phyloP scores from a whole-genome alignment of 148 eudicot species.

The Camellia granthamiana region DNA sequence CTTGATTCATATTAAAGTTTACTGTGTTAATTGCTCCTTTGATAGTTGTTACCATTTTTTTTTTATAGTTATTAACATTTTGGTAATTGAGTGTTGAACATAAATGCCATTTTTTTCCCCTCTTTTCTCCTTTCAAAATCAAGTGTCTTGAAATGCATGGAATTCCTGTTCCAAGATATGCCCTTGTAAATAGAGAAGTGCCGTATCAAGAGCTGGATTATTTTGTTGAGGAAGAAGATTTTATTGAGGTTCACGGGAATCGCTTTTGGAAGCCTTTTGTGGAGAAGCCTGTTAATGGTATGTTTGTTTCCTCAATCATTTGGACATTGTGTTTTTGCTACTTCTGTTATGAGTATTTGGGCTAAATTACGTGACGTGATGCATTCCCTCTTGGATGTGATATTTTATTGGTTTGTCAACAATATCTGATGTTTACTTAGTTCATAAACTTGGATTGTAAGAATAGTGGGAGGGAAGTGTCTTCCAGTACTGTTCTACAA shows the following conservation, averaged over 20 bases:
- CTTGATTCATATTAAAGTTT: not conserved
- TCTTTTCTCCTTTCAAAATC: slow-evolving; percentile 1
- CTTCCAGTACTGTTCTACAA: not conserved
- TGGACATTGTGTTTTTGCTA: not conserved
- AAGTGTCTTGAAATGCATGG: slow-evolving; percentile 83
- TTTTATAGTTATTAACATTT: not conserved
- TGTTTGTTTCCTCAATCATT: not conserved
- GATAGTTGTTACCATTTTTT: not conserved
- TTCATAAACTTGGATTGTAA: not conserved
- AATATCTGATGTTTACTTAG: not conserved
- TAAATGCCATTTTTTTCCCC: not conserved
- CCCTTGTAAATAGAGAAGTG: slow-evolving; percentile 76
- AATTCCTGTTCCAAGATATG: slow-evolving; percentile 92
- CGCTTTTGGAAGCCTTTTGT: slow-evolving; percentile 98
- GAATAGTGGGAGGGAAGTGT: not conserved
- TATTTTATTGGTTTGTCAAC: not conserved
- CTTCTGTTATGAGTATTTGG: slow-evolving; percentile 4
- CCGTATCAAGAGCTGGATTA: slow-evolving; percentile 85
- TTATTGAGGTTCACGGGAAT: slow-evolving; percentile 82
- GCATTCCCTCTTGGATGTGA: not conserved
- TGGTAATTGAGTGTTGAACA: not conserved
- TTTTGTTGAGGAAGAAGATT: slow-evolving; percentile 97
- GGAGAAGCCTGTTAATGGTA: slow-evolving; percentile 96
- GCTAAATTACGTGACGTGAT: too few relatives aligned
- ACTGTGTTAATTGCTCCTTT: too few relatives aligned